phyloP scores from a whole-genome alignment of 768 basidiomycete genomes.

The Tremella fuciformis region DNA sequence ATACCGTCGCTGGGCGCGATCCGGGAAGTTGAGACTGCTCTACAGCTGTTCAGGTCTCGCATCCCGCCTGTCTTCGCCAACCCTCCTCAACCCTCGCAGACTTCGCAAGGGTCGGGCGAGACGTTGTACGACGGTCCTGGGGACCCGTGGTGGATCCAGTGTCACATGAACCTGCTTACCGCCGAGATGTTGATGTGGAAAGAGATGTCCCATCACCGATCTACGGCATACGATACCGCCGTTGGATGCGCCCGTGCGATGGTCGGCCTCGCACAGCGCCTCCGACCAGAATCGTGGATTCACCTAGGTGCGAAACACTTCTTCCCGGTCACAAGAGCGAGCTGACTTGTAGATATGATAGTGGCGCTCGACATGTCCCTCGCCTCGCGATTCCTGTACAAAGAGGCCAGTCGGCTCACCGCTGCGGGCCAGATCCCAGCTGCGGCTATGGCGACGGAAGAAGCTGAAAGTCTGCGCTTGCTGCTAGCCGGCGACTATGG shows the following conservation, averaged over 20 bases:
- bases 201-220: constrained; percentile 39
- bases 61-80: constrained; percentile 19
- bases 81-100: constrained; percentile 1
- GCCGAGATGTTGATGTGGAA: constrained; percentile 47
- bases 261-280: constrained; percentile 26
- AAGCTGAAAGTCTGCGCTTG: constrained; percentile 27
- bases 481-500: constrained; percentile 22
- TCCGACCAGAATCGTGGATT: constrained; percentile 31
- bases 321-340: background rate
- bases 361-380: constrained; percentile 42
- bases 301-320: constrained; percentile 40
- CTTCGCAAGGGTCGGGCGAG: background rate
- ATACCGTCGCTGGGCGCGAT: constrained; percentile 21
- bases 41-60: constrained; percentile 21
- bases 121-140: constrained; percentile 18
- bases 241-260: constrained; percentile 38
- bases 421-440: constrained; percentile 11
- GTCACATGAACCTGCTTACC: constrained; percentile 36
- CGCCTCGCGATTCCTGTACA: constrained; percentile 39
- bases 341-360: constrained; percentile 28
- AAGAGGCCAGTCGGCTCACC: constrained; percentile 37
- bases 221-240: constrained; percentile 31
- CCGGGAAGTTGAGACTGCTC: constrained; percentile 22
- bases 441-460: constrained; percentile 19
- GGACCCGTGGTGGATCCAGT: constrained; percentile 47